Evolutionary conservation across 2,329 filamentous ascomycete genomes (phyloP).

Genomic region (Talaromyces sp.): DNA sequence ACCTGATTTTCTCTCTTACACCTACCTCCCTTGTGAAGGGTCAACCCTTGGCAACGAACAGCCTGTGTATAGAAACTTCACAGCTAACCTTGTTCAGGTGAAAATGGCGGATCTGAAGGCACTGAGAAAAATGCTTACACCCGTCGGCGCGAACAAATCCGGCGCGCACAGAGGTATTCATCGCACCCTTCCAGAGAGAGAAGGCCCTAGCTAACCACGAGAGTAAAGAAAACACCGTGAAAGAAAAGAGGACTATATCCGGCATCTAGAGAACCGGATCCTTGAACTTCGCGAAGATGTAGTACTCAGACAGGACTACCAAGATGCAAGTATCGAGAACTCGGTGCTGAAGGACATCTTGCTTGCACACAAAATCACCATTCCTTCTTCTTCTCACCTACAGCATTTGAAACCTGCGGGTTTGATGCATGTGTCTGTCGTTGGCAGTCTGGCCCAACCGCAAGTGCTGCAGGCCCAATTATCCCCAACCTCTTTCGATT

Average conservation of each 20-base stretch:
- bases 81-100: background rate
- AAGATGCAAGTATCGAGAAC: conserved; percentile 15
- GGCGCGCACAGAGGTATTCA: background rate
- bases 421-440: background rate
- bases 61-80: background rate
- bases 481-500: background rate
- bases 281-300: conserved; percentile 19
- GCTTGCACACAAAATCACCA: conserved; percentile 13
- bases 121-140: background rate
- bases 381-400: background rate
- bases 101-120: background rate
- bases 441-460: background rate
- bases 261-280: conserved; percentile 22
- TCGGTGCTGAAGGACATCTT: conserved; percentile 16
- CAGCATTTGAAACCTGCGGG: background rate
- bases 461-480: background rate
- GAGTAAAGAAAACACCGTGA: conserved; percentile 22
- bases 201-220: background rate
- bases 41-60: too few species aligned
- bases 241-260: conserved; percentile 25
- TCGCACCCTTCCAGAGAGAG: background rate
- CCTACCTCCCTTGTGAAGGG: too few species aligned
- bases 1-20: background rate
- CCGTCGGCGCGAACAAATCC: background rate
- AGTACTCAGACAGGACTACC: conserved; percentile 10